Percentiles rank a stretch among this genome's conserved stretches.
Evolutionary conservation across 345 rosid species (phyloP).

Genomic region (Aurinia saxatilis): DNA sequence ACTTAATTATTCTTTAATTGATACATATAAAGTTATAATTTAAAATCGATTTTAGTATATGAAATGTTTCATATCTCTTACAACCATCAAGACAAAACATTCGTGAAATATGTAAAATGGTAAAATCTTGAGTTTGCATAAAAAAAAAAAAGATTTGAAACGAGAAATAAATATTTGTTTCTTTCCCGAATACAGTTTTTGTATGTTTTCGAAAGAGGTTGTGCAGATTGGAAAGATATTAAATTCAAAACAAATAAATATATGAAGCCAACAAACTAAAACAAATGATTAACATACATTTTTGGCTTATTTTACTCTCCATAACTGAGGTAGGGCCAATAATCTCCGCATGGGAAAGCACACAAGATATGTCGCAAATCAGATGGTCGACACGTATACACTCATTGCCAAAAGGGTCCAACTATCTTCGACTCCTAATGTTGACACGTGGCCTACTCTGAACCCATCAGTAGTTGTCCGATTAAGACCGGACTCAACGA

Average conservation of each 20-base stretch:
- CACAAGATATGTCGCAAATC: slow-evolving; percentile 18
- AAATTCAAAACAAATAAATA: neutral
- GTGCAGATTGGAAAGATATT: neutral
- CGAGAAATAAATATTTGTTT: neutral
- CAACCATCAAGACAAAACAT: no score
- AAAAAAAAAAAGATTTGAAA: neutral
- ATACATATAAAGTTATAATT: no score
- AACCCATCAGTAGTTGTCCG: neutral
- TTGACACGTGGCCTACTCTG: slow-evolving; percentile 5
- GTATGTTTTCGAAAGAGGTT: neutral
- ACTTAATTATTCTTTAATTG: no score
- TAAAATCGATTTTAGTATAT: no score
- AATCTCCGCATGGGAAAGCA: slow-evolving; percentile 21
- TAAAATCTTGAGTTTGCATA: neutral
- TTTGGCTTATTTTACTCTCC: neutral
- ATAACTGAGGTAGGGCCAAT: slow-evolving; percentile 11
- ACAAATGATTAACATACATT: neutral
- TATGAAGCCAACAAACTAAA: neutral
- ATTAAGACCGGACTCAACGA: slow-evolving; percentile 22
- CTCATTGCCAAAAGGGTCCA: slow-evolving; percentile 15
- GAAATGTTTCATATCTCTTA: no score
- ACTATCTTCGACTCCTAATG: neutral
- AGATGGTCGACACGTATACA: slow-evolving; percentile 14
- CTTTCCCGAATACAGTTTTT: neutral
- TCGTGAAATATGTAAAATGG: neutral